Base-by-base conservation (phyloP, 768 basidiomycete genomes). In the Boletellus emodensis region DNA sequence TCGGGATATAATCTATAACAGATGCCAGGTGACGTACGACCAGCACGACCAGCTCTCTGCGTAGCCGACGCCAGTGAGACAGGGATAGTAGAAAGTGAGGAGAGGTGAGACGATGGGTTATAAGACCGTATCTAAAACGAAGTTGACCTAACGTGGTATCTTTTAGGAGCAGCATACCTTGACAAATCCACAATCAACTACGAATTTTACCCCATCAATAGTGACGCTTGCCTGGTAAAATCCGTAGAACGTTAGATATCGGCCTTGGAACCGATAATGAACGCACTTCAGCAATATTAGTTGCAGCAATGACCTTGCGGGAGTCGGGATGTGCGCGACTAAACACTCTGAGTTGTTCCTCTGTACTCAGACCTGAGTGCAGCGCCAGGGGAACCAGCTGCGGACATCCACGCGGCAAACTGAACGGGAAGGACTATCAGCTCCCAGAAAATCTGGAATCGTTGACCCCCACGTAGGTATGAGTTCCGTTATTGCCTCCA, bases 11-110 rank as follows among this genome's bases (percentile, higher is more conserved):
- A 78, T 32, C 96, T 82, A 64, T 94, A 96, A 64, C 94, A 96
- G 56, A 94, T 77, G 2, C 96, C 96, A 4, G 91, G 76, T 1
- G 93, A 85, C 0, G 95, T 97, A 40, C 96, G 84, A 22, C 96
- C 96, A 8, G 96, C 95, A 47, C 96, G 83, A 26, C 96, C 96
- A 13, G 94, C 88, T 34, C 96, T 80, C 68, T 99, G 96, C 1
- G 82, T 88, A 2, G 94, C 90, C 8, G 94, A 96, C 6, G 95
- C 92, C 47, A 81, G 71, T 6, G 94, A 97, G 33, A 85, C 82
- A 1, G 94, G 89, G 5, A 92, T 82, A 2, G 85, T 86, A 7
- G 84, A 79, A 4, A 99, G 79, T 3, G 93, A 86, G 28, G 93
- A 87, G 49, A 98, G 83, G 2, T 83, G 78, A 6, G 89, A 90